Conservation (phyloP, 768 basidiomycete genomes). For the Naematelia encephala region DNA sequence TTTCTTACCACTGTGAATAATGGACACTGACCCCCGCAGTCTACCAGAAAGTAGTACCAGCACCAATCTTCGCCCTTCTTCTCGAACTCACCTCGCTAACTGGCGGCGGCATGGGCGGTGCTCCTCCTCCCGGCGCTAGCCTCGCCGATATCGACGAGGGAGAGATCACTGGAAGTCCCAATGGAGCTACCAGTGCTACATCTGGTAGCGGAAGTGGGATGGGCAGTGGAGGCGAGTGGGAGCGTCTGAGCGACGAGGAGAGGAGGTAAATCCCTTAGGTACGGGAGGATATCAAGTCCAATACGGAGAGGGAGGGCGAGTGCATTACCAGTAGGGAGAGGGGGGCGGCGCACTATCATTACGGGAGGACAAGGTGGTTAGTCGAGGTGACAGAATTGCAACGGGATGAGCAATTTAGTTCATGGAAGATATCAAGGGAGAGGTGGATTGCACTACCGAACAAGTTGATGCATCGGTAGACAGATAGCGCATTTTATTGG, state of each 20-base stretch:
- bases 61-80: slow-evolving; percentile 51
- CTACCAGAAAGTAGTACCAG: slow-evolving; percentile 85
- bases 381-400: too few species aligned
- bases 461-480: too few species aligned
- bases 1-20: neutral
- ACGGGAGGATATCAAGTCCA: too few species aligned
- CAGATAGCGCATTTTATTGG: too few species aligned
- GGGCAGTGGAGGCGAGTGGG: slow-evolving; percentile 35
- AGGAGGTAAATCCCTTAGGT: slow-evolving; percentile 4
- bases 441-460: too few species aligned
- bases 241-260: slow-evolving; percentile 28
- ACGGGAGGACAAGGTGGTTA: too few species aligned
- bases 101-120: slow-evolving; percentile 2
- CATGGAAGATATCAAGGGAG: too few species aligned
- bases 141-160: slow-evolving; percentile 35
- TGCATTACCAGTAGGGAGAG: too few species aligned
- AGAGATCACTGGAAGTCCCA: slow-evolving; percentile 5
- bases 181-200: slow-evolving; percentile 22
- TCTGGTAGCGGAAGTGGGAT: slow-evolving; percentile 17
- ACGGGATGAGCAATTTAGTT: too few species aligned
- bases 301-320: too few species aligned
- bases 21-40: slow-evolving; percentile 49
- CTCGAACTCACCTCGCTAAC: slow-evolving; percentile 68
- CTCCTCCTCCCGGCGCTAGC: slow-evolving; percentile 19
- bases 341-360: too few species aligned